Percentiles rank a stretch among this genome's conserved stretches.
Conservation (phyloP, 257 asterid species). For the Primulina tabacum region DNA sequence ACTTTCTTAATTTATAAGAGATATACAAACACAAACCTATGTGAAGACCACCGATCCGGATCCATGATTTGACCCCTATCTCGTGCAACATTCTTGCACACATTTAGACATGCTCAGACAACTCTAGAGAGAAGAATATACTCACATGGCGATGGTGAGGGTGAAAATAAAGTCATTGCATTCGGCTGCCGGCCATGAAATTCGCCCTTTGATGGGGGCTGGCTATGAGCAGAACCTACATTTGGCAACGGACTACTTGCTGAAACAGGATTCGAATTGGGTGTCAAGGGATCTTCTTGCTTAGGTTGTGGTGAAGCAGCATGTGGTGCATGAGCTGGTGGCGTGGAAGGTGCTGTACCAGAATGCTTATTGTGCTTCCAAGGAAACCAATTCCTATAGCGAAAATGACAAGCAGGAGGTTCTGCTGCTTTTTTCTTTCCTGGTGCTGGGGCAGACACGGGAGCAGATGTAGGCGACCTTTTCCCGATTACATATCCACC, state of each 20-base stretch:
- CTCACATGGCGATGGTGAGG: slow-evolving; percentile 78
- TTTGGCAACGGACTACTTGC: slow-evolving; percentile 53
- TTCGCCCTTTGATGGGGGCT: slow-evolving; percentile 53
- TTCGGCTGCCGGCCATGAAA: slow-evolving; percentile 47
- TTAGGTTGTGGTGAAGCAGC: slow-evolving; percentile 50
- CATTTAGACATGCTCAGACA: neutral
- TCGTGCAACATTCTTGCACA: neutral
- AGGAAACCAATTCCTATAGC: slow-evolving; percentile 42
- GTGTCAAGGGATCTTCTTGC: slow-evolving; percentile 30
- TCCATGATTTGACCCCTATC: neutral
- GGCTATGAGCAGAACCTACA: slow-evolving; percentile 47
- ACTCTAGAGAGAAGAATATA: slow-evolving; percentile 23
- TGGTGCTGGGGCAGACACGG: slow-evolving; percentile 49
- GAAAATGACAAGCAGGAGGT: slow-evolving; percentile 64
- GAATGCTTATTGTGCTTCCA: slow-evolving; percentile 43
- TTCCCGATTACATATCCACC: slow-evolving; percentile 32
- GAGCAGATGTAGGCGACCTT: slow-evolving; percentile 37
- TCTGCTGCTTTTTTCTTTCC: slow-evolving; percentile 35
- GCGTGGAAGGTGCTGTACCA: slow-evolving; percentile 43
- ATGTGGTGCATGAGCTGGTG: slow-evolving; percentile 56
- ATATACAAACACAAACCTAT: neutral
- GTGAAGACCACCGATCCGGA: neutral
- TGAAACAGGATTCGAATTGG: slow-evolving; percentile 36
- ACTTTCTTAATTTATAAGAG: neutral
- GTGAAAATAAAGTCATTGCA: slow-evolving; percentile 46